A percentile compares a stretch with the other conserved stretches of the same genome.
These are phyloP conservation scores for Pelagophyceae sp. DNA, from an alignment of 352 stramenopile genomes.

Conservation along the genomic window DNA sequence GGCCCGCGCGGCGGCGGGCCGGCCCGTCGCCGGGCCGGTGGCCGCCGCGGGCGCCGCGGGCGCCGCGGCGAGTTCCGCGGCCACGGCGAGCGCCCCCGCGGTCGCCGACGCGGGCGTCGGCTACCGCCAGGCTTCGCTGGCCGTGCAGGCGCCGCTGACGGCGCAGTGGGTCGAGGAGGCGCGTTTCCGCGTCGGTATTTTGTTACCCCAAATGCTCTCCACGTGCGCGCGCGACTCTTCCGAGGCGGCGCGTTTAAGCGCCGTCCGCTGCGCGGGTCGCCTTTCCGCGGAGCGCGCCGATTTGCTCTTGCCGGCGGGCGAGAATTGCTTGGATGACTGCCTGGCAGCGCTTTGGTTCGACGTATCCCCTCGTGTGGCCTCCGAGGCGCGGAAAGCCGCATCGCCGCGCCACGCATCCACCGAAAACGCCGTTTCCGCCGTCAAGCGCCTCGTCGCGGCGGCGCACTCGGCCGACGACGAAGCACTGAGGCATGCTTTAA, in stretches of 20 bases:
- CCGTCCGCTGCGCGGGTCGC: neutral
- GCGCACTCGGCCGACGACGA: neutral
- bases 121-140: no score
- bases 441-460: neutral
- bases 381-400: neutral
- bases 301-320: neutral
- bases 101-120: neutral
- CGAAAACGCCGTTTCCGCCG: no score
- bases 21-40: no score
- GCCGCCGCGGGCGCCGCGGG: no score
- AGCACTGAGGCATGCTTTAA: neutral
- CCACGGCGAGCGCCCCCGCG: no score
- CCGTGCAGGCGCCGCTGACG: no score
- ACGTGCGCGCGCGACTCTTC: neutral
- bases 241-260: neutral
- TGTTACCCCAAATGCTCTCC: neutral
- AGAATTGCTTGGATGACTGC: neutral
- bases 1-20: no score
- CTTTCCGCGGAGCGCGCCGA: neutral
- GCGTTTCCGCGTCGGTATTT: neutral
- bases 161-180: neutral
- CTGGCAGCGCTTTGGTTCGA: neutral
- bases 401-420: neutral
- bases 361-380: neutral
- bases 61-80: no score